Evolutionary conservation across 176 grass and related monocot genomes (phyloP).

Genomic region (Paspalum vaginatum): DNA sequence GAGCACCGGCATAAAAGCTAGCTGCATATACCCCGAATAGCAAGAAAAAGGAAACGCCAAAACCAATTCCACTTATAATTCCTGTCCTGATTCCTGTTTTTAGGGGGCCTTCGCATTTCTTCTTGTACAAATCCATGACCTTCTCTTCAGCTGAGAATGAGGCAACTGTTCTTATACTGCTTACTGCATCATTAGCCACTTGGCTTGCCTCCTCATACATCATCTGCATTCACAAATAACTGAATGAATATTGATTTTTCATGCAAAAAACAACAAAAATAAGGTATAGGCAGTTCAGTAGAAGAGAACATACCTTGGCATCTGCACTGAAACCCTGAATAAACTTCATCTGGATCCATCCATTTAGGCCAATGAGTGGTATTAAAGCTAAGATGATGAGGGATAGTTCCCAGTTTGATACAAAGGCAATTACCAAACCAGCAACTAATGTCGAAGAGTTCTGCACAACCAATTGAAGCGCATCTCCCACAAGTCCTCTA

Average conservation of each 20-base stretch:
- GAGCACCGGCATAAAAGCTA: constrained; percentile 96
- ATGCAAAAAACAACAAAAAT: constrained; percentile 16
- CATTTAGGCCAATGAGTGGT: constrained; percentile 88
- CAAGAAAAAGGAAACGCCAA: constrained; percentile 95
- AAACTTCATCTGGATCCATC: constrained; percentile 93
- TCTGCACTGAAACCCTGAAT: constrained; percentile 86
- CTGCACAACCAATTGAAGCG: constrained; percentile 81
- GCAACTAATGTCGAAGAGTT: constrained; percentile 78
- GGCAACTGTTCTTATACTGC: constrained; percentile 85
- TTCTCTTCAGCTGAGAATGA: constrained; percentile 91
- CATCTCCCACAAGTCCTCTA: constrained; percentile 84
- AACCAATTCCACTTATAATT: constrained; percentile 83
- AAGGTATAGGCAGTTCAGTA: background rate
- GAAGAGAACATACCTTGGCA: constrained; percentile 67
- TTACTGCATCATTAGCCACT: constrained; percentile 90
- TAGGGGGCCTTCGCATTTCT: constrained; percentile 82
- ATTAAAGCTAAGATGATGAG: constrained; percentile 84
- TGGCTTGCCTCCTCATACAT: constrained; percentile 98
- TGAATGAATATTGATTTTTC: constrained; percentile 31
- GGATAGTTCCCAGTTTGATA: constrained; percentile 82
- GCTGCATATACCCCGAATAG: constrained; percentile 87
- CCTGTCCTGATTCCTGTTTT: constrained; percentile 79
- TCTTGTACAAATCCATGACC: constrained; percentile 87
- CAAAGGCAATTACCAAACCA: constrained; percentile 81
- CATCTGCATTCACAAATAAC: constrained; percentile 54